phyloP scores from a whole-genome alignment of 257 asterid genomes.

The Petrea volubilis region DNA sequence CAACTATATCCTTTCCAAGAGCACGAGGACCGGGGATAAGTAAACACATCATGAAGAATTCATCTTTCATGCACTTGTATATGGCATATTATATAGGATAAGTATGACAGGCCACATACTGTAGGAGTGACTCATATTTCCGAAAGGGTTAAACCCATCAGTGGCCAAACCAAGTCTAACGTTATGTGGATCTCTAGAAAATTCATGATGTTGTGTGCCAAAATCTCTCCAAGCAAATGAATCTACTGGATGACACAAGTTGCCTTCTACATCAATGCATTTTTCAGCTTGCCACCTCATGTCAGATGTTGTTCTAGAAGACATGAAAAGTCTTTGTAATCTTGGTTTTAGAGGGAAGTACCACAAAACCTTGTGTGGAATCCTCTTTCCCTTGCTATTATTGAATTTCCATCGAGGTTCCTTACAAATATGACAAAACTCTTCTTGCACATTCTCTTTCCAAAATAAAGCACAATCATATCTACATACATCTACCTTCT shows the following conservation, averaged over 20 bases:
- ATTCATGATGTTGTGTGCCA: neutral
- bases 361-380: neutral
- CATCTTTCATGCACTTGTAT: neutral
- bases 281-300: neutral
- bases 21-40: neutral
- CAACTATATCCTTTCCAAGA: neutral
- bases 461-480: no score
- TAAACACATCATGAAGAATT: neutral
- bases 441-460: no score
- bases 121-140: neutral
- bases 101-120: neutral
- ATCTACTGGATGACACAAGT: neutral
- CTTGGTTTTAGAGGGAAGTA: neutral
- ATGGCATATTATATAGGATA: neutral
- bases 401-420: no score
- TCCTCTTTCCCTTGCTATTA: neutral
- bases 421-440: no score
- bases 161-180: no score
- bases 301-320: neutral
- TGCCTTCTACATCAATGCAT: neutral
- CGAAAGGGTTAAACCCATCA: no score
- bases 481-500: no score
- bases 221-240: neutral
- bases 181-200: neutral
- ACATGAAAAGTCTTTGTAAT: neutral